Conservation (phyloP, 1,139 yeast species). For the Geotrichum europaeum region DNA sequence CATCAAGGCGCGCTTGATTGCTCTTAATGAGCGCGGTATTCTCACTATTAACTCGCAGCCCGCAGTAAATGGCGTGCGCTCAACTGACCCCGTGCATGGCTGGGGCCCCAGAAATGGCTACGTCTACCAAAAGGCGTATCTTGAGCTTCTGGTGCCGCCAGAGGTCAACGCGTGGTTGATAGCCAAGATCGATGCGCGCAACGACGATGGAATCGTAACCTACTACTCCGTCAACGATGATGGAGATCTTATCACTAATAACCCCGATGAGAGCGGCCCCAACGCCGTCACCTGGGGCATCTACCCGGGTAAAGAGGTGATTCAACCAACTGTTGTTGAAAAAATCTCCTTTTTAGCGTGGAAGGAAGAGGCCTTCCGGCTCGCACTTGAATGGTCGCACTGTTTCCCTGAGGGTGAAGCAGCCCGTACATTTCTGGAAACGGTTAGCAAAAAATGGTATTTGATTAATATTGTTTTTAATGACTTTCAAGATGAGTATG, state of each 20-base stretch:
- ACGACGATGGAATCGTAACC: conserved; percentile 50
- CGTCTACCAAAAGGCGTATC: conserved; percentile 87
- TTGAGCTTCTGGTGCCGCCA: conserved; percentile 75
- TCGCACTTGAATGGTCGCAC: conserved; percentile 73
- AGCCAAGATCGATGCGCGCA: conserved; percentile 41
- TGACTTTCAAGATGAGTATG: conserved; percentile 45
- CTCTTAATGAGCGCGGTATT: conserved; percentile 59
- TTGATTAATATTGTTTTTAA: conserved; percentile 89
- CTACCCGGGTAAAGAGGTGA: conserved; percentile 84
- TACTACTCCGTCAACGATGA: conserved; percentile 67
- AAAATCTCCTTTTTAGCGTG: conserved; percentile 84
- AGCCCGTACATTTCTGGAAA: conserved; percentile 42
- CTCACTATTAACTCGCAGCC: conserved; percentile 93
- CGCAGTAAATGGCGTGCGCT: conserved; percentile 70
- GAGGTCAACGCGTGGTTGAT: conserved; percentile 37
- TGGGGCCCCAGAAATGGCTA: conserved; percentile 96
- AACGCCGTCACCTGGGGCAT: conserved; percentile 99
- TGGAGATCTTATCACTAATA: conserved; percentile 59
- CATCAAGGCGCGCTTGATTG: conserved; percentile 54
- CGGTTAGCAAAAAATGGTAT: conserved; percentile 54
- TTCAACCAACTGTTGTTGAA: conserved; percentile 92
- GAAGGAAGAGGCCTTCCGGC: conserved; percentile 91
- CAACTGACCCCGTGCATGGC: conserved; percentile 69
- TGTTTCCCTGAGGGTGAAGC: conserved; percentile 37
- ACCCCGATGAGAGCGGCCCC: conserved; percentile 64